Evolutionary conservation across 371 early-diverging fungal species (phyloP), one percentile per base, ranked within the genome.

Genomic region (Apophysomyces ossiformis): DNA sequence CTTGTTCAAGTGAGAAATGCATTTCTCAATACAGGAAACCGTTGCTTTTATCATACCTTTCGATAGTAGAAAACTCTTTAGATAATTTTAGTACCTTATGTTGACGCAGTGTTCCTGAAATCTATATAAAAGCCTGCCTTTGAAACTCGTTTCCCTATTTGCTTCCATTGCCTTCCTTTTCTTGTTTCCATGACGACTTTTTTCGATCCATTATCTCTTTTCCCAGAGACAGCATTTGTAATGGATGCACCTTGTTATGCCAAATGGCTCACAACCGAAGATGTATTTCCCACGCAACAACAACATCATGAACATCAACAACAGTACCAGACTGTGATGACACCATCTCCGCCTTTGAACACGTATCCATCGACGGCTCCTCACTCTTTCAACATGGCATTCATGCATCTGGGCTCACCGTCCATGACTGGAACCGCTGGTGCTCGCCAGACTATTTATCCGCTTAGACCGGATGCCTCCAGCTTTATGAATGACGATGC

Each of bases 1-100:
- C 8, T 50, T 50, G 21, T 21, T 50, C 54, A 50, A 50, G 54
- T 50, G 54, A 50, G 54, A 50, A 26, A 18, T 50, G 54, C 54
- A 50, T 50, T 8, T 50, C 5, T 45, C n/a, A n/a, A 21, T 21
- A 50, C 54, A 50, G 21, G 8, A 21, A n/a, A 50, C 54, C 54
- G 47, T 47, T 47, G 15, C 7, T 47, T 41, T 41, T 41, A 41
- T 41, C 41, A 41, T 41, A 13, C 41, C 13, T 41, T n/a, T 16
- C 7, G 16, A 21, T 18, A 26, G 9, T 16, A 21, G 9, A 21
- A 21, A 18, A 50, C n/a, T 18, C n/a, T 50, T 9, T 9, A 16
- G 54, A 50, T 50, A 50, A 50, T 50, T 50, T 50, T 50, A 50
- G 54, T 50, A 7, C 35, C 54, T 21, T 16, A 21, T 50, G 54